A percentile compares a stretch with the other conserved stretches of the same genome.
These are phyloP conservation scores for Trametes pubescens DNA, from an alignment of 1,284 basidiomycete genomes.

Conservation along the genomic window DNA sequence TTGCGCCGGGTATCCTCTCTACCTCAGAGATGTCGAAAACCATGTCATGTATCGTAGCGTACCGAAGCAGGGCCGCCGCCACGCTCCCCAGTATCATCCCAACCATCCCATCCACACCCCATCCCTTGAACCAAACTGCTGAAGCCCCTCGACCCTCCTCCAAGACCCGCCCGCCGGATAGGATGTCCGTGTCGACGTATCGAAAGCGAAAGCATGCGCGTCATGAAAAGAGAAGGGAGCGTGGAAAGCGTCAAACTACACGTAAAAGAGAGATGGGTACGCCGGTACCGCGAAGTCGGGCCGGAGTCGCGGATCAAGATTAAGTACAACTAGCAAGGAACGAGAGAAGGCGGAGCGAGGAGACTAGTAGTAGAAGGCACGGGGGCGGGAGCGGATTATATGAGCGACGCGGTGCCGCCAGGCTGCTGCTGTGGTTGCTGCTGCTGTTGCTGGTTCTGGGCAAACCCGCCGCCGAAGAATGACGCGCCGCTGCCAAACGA, in stretches of 20 bases:
- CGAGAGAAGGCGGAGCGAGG: background rate
- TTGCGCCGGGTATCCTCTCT: slow-evolving; percentile 32
- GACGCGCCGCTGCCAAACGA: slow-evolving; percentile 25
- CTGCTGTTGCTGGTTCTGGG: slow-evolving; percentile 40
- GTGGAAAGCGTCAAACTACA: background rate
- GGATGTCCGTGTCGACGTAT: slow-evolving; percentile 16
- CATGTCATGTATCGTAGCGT: slow-evolving; percentile 3
- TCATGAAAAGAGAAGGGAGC: background rate
- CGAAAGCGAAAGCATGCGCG: slow-evolving; percentile 15
- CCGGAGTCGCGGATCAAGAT: background rate
- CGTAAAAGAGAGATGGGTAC: background rate
- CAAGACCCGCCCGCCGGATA: slow-evolving; percentile 5
- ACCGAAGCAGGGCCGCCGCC: background rate
- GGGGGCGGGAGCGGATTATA: slow-evolving; percentile 36
- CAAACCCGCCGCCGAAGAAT: slow-evolving; percentile 27
- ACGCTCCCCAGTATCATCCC: background rate
- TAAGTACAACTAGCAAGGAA: slow-evolving; percentile 1
- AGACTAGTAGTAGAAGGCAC: too few relatives aligned
- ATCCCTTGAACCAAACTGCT: background rate
- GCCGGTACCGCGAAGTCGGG: background rate
- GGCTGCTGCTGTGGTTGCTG: slow-evolving; percentile 47
- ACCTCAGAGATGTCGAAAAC: slow-evolving; percentile 18
- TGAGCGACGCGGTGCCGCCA: slow-evolving; percentile 47
- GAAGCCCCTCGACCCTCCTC: background rate
- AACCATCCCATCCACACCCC: background rate